Evolutionary conservation across 2,329 filamentous ascomycete species (phyloP), one percentile per base, ranked within the genome.

Genomic region (Septoria petroselini): DNA sequence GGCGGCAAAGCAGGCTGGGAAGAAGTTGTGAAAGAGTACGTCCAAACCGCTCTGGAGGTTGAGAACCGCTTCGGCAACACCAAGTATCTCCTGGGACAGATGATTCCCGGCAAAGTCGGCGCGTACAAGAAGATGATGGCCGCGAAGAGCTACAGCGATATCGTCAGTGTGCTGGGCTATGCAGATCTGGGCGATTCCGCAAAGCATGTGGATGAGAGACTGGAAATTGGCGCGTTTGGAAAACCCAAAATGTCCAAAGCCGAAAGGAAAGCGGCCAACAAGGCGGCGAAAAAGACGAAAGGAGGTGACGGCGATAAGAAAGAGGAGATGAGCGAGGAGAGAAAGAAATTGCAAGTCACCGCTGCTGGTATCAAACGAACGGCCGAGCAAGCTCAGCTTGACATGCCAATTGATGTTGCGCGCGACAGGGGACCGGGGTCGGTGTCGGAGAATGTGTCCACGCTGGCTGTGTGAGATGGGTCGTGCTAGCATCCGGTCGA

Each of bases 61-160:
- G 84, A 91, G 65, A 97, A 98, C 68, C 83, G 84, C 55, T 93
- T 85, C 68, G 85, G 86, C 37, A 98, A 98, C 72, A 95, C 91
- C 4, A 98, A 98, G 68, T 98, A 86, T 67, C 76, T 93, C 25
- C 80, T 98, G 21, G 81, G 81, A 34, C 88, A 95, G 68, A 80
- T 96, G 70, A 82, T 97, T 18, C 89, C 90, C 0, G 89, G 91
- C 12, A 94, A 90, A 67, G 75, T 81, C 40, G 74, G 79, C 31
- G 74, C 74, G 1, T 86, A 85, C 65, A 76, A 77, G 51, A 69
- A 74, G 3, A 76, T 93, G 59, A 82, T 80, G 54, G 70, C 73
- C 39, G 78, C 79, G 53, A 90, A 85, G 71, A 85, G 79, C 59
- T 95, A 96, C 64, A 72, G 71, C 7, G 82, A 86, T 44, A 69